Percentiles rank a stretch among this genome's conserved stretches.
Conservation (phyloP, 1,139 yeast species). For the Candida dubliniensis region DNA sequence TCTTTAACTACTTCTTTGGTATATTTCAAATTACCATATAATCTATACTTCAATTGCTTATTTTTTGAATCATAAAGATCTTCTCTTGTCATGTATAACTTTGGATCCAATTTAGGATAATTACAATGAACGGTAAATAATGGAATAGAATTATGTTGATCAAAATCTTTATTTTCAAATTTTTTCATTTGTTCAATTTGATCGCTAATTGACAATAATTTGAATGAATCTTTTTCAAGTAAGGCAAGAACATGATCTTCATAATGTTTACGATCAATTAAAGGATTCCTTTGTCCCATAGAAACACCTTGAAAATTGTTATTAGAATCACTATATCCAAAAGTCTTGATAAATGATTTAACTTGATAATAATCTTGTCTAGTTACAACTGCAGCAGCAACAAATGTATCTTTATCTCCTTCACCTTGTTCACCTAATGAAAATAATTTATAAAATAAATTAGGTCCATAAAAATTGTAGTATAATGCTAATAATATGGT, state of each 20-base stretch:
- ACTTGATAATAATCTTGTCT: slow-evolving; percentile 54
- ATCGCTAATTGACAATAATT: slow-evolving; percentile 11
- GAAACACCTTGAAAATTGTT: slow-evolving; percentile 37
- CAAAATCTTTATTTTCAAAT: slow-evolving; percentile 19
- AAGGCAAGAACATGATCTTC: slow-evolving; percentile 11
- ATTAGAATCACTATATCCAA: slow-evolving; percentile 30
- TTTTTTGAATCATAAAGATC: slow-evolving; percentile 30
- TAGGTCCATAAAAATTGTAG: slow-evolving; percentile 62
- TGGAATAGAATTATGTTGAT: slow-evolving; percentile 19
- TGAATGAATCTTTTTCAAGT: slow-evolving; percentile 6
- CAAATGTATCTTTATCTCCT: slow-evolving; percentile 68
- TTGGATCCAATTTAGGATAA: slow-evolving; percentile 40
- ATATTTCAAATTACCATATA: slow-evolving; percentile 30
- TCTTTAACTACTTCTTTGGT: slow-evolving; percentile 13
- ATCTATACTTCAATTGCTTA: slow-evolving; percentile 27
- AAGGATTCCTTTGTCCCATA: slow-evolving; percentile 42
- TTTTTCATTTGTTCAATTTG: slow-evolving; percentile 25
- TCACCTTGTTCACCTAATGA: slow-evolving; percentile 65
- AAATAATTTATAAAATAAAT: slow-evolving; percentile 52
- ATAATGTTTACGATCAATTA: slow-evolving; percentile 27
- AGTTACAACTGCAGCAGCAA: slow-evolving; percentile 55
- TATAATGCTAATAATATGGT: slow-evolving; percentile 53
- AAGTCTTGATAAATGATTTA: slow-evolving; percentile 32
- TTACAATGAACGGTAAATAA: slow-evolving; percentile 41
- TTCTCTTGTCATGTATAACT: slow-evolving; percentile 19